Evolutionary conservation across 1,139 yeast genomes (phyloP), one percentile per base, ranked within the genome.

Genomic region (Saccharomycopsis crataegensis): DNA sequence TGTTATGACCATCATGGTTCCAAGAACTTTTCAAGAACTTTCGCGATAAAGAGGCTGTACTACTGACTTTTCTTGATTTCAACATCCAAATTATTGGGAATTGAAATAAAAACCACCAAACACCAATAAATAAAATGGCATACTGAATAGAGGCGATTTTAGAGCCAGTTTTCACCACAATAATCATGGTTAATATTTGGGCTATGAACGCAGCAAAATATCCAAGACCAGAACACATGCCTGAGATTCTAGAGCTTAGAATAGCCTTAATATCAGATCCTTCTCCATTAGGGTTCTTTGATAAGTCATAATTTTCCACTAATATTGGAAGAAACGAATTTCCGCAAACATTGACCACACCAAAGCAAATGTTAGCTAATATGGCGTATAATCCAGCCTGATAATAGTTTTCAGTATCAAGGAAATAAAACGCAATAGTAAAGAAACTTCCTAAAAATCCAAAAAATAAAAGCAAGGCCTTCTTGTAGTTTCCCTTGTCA

Each of bases 281-380:
- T 22, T 22, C 28, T 3, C 28, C 28, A 22, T 22, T 22, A 12
- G n/a, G 17, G 4, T 37, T 37, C 12, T 32, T 43, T 45, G 48
- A 33, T 33, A 12, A 11, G 14, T 62, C 51, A 41, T 67, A 67
- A 49, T 71, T 67, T 49, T 72, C 68, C 3, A 74, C 84, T 47
- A 84, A 65, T 0, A 77, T 72, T 0, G 90, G 88, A 41, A 84
- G 64, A 58, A 79, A 77, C 1, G 90, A 80, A 64, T 84, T 84
- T n/a, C 88, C 89, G 57, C 88, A 82, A 11, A 84, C 90, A 51
- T 80, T 79, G 2, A 82, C 86, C 3, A 84, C 86, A 1, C 91
- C 90, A 66, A 78, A 83, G 28, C 84, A 76, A n/a, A 83, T 72
- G 60, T 82, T 83, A 1, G 86, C 82, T 0, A 80, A 50, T 8